These are phyloP conservation scores for Harrya chromipes DNA, from an alignment of 768 basidiomycete species.

Conservation along the genomic window DNA sequence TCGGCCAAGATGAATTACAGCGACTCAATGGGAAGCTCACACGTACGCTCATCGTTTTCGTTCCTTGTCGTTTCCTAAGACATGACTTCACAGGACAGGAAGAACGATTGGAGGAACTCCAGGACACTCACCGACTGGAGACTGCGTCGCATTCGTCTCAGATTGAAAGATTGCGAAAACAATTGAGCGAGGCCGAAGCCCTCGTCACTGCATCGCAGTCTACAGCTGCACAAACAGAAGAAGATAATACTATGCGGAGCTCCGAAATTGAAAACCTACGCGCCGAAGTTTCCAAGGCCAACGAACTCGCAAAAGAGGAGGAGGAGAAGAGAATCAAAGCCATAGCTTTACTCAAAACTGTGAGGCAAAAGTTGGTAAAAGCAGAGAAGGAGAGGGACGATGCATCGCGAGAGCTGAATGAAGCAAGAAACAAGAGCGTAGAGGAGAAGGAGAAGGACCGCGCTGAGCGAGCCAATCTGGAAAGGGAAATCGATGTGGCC, in stretches of 20 bases:
- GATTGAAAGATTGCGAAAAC: conserved; percentile 64
- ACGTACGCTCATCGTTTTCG: conserved; percentile 45
- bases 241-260: conserved; percentile 47
- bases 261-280: conserved; percentile 57
- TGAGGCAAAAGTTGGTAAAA: conserved; percentile 95
- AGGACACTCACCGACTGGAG: conserved; percentile 80
- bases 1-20: conserved; percentile 75
- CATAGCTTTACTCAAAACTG: conserved; percentile 87
- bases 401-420: conserved; percentile 51
- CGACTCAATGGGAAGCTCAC: conserved; percentile 69
- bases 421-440: conserved; percentile 51
- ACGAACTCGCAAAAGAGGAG: conserved; percentile 77
- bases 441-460: conserved; percentile 44
- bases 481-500: conserved; percentile 59
- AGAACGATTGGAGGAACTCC: conserved; percentile 77
- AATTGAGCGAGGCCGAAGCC: conserved; percentile 68
- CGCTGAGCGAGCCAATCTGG: conserved; percentile 49
- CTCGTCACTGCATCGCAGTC: conserved; percentile 58
- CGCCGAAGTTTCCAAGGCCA: conserved; percentile 59
- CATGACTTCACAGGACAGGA: conserved; percentile 63
- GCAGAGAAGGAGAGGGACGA: conserved; percentile 94
- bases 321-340: conserved; percentile 97
- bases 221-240: conserved; percentile 47
- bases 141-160: conserved; percentile 73
- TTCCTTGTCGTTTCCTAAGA: neutral